phyloP scores from a whole-genome alignment of 2,329 filamentous ascomycete species.

The Davidsoniella neocaledoniae region DNA sequence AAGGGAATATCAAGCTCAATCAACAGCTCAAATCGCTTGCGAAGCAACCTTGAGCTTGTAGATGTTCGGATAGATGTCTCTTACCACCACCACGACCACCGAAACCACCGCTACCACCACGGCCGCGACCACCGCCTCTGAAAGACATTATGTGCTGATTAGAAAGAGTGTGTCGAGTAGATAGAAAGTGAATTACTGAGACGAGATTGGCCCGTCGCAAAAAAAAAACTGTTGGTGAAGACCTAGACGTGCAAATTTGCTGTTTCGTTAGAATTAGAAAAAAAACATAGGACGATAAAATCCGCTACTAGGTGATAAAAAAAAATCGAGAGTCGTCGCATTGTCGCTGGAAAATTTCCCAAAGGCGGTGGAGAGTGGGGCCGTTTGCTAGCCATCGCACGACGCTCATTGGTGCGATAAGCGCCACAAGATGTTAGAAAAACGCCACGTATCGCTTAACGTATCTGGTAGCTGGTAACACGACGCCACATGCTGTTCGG shows the following conservation, averaged over 20 bases:
- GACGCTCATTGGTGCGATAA: constrained; percentile 10
- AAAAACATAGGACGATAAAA: constrained; percentile 4
- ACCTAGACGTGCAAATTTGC: background rate
- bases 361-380: constrained; percentile 12
- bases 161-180: background rate
- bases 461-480: background rate
- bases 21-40: background rate
- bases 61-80: constrained; percentile 16
- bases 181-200: background rate
- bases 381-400: constrained; percentile 1
- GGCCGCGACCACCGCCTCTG: constrained; percentile 22
- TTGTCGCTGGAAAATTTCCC: constrained; percentile 10
- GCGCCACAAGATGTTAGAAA: constrained; percentile 5
- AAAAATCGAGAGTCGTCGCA: constrained; percentile 7
- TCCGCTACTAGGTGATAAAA: background rate
- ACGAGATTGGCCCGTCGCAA: background rate
- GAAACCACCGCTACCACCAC: constrained; percentile 20
- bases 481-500: background rate
- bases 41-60: background rate
- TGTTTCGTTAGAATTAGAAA: background rate
- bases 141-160: constrained; percentile 21
- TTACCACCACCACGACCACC: constrained; percentile 22
- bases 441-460: constrained; percentile 1
- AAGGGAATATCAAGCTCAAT: background rate
- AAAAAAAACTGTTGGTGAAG: background rate